These are phyloP conservation scores for Geranomyces michiganensis DNA, from an alignment of 192 early-diverging fungal species.

Conservation along the genomic window DNA sequence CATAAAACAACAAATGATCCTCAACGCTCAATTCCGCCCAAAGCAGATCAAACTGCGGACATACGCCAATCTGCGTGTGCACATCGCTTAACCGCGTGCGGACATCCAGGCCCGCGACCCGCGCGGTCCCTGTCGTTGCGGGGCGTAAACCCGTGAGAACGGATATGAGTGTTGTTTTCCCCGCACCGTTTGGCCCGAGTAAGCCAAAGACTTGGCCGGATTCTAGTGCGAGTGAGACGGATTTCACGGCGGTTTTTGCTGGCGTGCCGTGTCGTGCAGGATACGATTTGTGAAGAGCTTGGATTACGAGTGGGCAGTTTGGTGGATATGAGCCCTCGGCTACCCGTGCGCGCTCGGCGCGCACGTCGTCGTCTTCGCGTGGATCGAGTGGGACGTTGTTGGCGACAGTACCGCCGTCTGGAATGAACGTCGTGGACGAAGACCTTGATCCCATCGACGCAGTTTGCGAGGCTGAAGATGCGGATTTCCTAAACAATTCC, in stretches of 20 bases:
- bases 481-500: slow-evolving; percentile 28
- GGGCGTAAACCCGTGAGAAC: slow-evolving; percentile 74
- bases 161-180: slow-evolving; percentile 75
- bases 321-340: slow-evolving; percentile 37
- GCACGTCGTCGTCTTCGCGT: slow-evolving; percentile 67
- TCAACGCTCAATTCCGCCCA: slow-evolving; percentile 74
- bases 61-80: slow-evolving; percentile 70
- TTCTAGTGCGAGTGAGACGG: slow-evolving; percentile 68
- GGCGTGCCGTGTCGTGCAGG: slow-evolving; percentile 35
- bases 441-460: not conserved
- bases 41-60: slow-evolving; percentile 75
- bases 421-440: not conserved
- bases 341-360: slow-evolving; percentile 61
- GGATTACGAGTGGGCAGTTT: slow-evolving; percentile 58
- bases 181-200: slow-evolving; percentile 70
- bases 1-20: slow-evolving; percentile 76
- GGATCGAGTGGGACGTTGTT: not conserved
- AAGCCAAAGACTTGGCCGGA: slow-evolving; percentile 56
- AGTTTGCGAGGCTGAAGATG: slow-evolving; percentile 3
- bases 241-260: slow-evolving; percentile 65
- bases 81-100: slow-evolving; percentile 57
- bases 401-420: not conserved
- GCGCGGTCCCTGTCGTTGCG: slow-evolving; percentile 62
- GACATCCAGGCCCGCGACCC: slow-evolving; percentile 62
- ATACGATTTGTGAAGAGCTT: slow-evolving; percentile 69